Base-by-base conservation (phyloP, 2,329 filamentous ascomycete species). In the Periconia sp. region DNA sequence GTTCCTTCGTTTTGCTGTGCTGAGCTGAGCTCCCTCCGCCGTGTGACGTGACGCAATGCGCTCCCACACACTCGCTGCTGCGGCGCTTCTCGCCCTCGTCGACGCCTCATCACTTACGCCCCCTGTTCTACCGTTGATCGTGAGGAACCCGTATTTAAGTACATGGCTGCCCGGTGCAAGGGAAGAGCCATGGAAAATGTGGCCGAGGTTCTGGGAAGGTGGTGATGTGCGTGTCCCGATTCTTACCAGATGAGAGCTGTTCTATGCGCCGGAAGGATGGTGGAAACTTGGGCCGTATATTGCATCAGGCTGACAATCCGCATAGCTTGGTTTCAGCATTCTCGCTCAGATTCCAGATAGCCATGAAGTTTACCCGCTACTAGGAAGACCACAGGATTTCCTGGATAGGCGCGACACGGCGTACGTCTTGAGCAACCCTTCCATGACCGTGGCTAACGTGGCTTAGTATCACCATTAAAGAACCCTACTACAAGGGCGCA, bases 181-280 rank as follows among this genome's bases (percentile, higher is more conserved):
- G 61, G 82, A 88, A 52, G 81, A 81, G 44, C 91, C 91, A 1
- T 95, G 91, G 91, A 82, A 85, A 50, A 83, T 85, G 74, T 96
- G 91, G 91, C 91, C 91, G 20, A 93, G 93, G 72, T 92, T 92
- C 72, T 92, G 87, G 81, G 90, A 87, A 7, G 89, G 89, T 33
- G 79, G 85, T 64, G 81, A 87, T 68, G 81, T 84, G 71, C 33
- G 57, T 49, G n/a, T 30, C 10, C 43, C 3, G 6, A 30, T 44
- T 17, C 8, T 17, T 6, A n/a, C 7, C 47, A 17, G 8, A 41
- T 17, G 41, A 43, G 5, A 23, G 11, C 17, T 5, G 17, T 43
- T 19, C 11, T 19, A 13, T 18, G 41, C 17, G 41, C 41, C 17
- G 3, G 10, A 18, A 41, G 3, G 37, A 41, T 7, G 8, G 18